A percentile compares a stretch with the other conserved stretches of the same genome.
Evolutionary conservation across 2,329 filamentous ascomycete species (phyloP).

Genomic region (Leptographium flavum): DNA sequence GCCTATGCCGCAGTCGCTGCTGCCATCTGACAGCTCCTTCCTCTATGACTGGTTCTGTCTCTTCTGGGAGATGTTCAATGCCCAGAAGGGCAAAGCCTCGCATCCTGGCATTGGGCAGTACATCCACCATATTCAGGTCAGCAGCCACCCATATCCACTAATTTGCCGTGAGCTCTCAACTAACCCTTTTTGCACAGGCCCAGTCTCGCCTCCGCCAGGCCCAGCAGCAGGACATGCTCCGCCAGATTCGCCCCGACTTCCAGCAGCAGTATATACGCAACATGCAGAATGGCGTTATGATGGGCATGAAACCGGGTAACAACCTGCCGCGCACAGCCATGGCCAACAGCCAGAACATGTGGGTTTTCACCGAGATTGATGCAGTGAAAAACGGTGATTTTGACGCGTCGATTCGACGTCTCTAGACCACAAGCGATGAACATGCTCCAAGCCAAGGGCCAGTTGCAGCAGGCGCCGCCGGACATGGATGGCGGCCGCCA

Average conservation of each 20-base stretch:
- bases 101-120: slow-evolving; percentile 58
- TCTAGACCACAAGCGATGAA: slow-evolving; percentile 53
- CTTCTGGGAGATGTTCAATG: slow-evolving; percentile 92
- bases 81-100: slow-evolving; percentile 57
- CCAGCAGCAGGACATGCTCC: slow-evolving; percentile 63
- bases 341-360: slow-evolving; percentile 65
- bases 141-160: no score
- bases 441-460: slow-evolving; percentile 49
- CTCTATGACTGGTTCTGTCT: slow-evolving; percentile 96
- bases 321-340: slow-evolving; percentile 61
- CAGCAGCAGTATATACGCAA: slow-evolving; percentile 47
- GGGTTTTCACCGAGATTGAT: slow-evolving; percentile 19
- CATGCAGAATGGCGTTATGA: slow-evolving; percentile 47
- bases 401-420: neutral
- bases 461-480: slow-evolving; percentile 80
- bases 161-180: no score
- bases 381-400: neutral
- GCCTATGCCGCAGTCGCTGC: slow-evolving; percentile 56
- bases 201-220: slow-evolving; percentile 61
- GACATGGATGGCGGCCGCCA: slow-evolving; percentile 74
- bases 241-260: slow-evolving; percentile 52
- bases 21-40: slow-evolving; percentile 61
- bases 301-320: slow-evolving; percentile 42
- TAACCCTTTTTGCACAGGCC: slow-evolving; percentile 33
- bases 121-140: slow-evolving; percentile 70